Conservation (phyloP, 345 rosid species). For the Camelina laxa region DNA sequence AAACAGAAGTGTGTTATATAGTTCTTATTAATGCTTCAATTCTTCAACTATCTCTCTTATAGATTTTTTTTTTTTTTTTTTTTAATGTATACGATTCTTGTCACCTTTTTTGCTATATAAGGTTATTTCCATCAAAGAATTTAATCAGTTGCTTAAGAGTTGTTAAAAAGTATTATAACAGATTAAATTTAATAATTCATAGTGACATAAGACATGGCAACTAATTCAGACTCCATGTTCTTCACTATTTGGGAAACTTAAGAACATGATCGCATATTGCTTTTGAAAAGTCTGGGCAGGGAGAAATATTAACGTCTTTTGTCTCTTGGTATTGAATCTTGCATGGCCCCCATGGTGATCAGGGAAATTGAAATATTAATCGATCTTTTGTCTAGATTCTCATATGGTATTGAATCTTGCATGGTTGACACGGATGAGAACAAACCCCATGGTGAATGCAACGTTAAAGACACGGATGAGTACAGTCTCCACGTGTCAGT, state of each 20-base stretch:
- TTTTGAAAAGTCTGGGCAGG: background rate
- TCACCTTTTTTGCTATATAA: background rate
- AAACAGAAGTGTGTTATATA: background rate
- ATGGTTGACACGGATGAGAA: conserved; percentile 24
- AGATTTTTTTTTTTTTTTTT: background rate
- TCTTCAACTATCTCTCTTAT: background rate
- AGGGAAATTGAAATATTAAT: conserved; percentile 1
- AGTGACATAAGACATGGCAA: conserved; percentile 1
- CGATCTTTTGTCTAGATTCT: conserved; percentile 21
- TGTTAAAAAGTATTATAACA: too few species aligned
- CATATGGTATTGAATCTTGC: conserved; percentile 14
- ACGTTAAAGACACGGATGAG: conserved; percentile 33
- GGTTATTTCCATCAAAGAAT: too few species aligned
- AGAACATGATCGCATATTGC: background rate
- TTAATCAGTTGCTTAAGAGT: too few species aligned
- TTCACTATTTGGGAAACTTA: conserved; percentile 25
- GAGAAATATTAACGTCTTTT: conserved; percentile 4
- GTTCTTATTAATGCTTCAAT: background rate
- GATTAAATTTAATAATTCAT: too few species aligned
- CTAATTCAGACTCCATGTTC: background rate
- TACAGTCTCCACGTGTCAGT: conserved; percentile 7
- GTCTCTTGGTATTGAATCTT: conserved; percentile 19
- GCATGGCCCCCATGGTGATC: conserved; percentile 28
- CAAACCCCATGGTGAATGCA: conserved; percentile 33
- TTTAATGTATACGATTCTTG: background rate